Evolutionary conservation across 192 early-diverging fungal species (phyloP), one percentile per base, ranked within the genome.

Genomic region (Podila verticillata): DNA sequence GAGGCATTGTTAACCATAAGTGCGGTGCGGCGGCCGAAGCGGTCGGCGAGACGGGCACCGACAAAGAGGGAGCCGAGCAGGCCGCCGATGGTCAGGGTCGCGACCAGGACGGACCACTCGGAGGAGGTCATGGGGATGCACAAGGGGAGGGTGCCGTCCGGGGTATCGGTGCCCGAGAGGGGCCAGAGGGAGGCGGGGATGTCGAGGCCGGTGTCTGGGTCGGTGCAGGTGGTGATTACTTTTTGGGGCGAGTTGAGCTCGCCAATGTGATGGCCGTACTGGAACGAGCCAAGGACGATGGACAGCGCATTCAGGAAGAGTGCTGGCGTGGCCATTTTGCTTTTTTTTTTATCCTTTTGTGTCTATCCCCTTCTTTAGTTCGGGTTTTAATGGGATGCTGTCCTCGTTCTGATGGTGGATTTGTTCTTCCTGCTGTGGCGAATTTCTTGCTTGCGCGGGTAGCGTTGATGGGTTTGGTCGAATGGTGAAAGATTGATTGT

Each of bases 1-100:
- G 92, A 85, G 5, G 82, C 74, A 81, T 91, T 95, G 72, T 91
- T 94, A 68, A 74, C 57, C 58, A 97, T 79, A 7, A 95, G 81
- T 22, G 89, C 87, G 24, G 75, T 67, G 49, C 92, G 84, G 57
- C 96, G 89, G 6, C 96, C 96, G 74, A 85, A 88, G 8, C 85
- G 65, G 65, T 95, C 91, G 34, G 87, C 90, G 26, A 87, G 86
- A 19, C 79, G 30, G 30, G 91, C 84, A 0, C 77, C 77, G 1
- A 92, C 90, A 44, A 93, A 85, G 61, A 93, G 71, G 1, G 95
- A 92, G 28, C 95, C 96, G 2, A 92, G 57, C 54, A 96, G 85
- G 2, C 91, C 96, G 39, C 96, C 96, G 17, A 93, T 83, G 6
- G 86, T 89, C 72, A 86, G 83, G 69, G 80, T 89, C 68, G 87